Percentiles rank a stretch among this genome's conserved stretches.
Evolutionary conservation across 768 basidiomycete genomes (phyloP).

Genomic region (Melanogaster broomeanus): DNA sequence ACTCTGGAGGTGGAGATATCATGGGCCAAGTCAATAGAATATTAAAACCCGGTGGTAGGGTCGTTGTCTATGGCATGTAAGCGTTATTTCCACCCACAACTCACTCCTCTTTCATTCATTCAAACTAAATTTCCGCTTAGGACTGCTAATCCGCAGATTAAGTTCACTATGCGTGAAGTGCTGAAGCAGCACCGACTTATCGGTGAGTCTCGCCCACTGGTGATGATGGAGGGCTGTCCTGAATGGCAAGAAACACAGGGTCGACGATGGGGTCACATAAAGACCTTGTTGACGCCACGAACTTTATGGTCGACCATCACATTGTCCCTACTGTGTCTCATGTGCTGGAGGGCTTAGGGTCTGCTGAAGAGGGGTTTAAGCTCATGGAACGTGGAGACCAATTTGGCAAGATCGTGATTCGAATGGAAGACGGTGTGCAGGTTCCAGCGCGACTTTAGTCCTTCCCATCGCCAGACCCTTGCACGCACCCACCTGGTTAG

Average conservation of each 20-base stretch:
- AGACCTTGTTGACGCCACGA: constrained; percentile 72
- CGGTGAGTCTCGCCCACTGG: constrained; percentile 43
- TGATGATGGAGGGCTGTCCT: constrained; percentile 6
- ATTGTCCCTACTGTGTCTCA: constrained; percentile 73
- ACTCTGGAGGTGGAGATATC: constrained; percentile 71
- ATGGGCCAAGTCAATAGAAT: constrained; percentile 48
- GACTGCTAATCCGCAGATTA: constrained; percentile 60
- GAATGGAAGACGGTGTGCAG: constrained; percentile 33
- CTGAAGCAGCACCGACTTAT: constrained; percentile 72
- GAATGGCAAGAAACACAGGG: constrained; percentile 43
- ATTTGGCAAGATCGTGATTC: constrained; percentile 78
- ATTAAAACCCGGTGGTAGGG: constrained; percentile 57
- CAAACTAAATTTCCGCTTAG: constrained; percentile 35
- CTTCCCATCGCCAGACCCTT: not conserved
- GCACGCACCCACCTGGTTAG: not conserved
- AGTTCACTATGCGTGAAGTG: constrained; percentile 78
- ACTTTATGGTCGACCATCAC: constrained; percentile 63
- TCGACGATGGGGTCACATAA: constrained; percentile 83
- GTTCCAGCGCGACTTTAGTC: constrained; percentile 26
- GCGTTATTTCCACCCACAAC: not conserved
- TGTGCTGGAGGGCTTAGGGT: constrained; percentile 65
- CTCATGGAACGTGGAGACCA: constrained; percentile 63
- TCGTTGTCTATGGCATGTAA: constrained; percentile 70
- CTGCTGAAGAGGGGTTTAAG: constrained; percentile 70
- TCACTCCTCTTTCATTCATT: constrained; percentile 4